Evolutionary conservation across 2,329 filamentous ascomycete species (phyloP), one percentile per base, ranked within the genome.

Genomic region (Penicillium sclerotigenum): DNA sequence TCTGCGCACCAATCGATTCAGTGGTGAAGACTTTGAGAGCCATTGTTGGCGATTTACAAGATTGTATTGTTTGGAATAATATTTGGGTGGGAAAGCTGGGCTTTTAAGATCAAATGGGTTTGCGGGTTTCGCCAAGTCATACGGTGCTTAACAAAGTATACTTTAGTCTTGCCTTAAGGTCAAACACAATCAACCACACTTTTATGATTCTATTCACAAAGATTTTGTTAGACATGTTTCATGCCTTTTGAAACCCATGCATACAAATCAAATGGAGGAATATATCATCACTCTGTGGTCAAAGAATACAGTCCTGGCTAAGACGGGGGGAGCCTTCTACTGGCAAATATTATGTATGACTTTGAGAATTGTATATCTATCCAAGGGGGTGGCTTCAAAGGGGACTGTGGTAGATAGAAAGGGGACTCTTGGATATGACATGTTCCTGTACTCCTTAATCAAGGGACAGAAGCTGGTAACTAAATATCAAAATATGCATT

Each of bases 1-100:
- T 56, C 28, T 55, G 34, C 4, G 33, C 42, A 29, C 59, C 59
- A 18, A 59, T 45, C 18, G 56, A 57, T 26, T 62, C 59, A 43
- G 56, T 54, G 7, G 49, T 62, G 34, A 57, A 64, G 14, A 64
- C 56, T 28, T 59, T 48, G 18, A 59, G 47, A 20, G 46, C 45
- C 51, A 61, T 62, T 18, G 38, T 28, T 34, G 14, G 7, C 13
- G 24, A 18, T 28, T 29, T 29, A 14, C 1, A 4, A 22, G 18
- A 5, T 22, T 38, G 31, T 52, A 5, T 28, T 40, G 16, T 8
- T 36, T 31, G 13, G n/a, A 33, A 47, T 40, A 26, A 20, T 20
- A 29, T 28, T 38, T 40, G 3, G 26, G 16, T 29, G 34, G 42
- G 28, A 31, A 43, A 20, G 28, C n/a, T n/a, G 22, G 13, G 24